Base-by-base conservation (phyloP, 768 basidiomycete genomes). In the Suillus weaverae region DNA sequence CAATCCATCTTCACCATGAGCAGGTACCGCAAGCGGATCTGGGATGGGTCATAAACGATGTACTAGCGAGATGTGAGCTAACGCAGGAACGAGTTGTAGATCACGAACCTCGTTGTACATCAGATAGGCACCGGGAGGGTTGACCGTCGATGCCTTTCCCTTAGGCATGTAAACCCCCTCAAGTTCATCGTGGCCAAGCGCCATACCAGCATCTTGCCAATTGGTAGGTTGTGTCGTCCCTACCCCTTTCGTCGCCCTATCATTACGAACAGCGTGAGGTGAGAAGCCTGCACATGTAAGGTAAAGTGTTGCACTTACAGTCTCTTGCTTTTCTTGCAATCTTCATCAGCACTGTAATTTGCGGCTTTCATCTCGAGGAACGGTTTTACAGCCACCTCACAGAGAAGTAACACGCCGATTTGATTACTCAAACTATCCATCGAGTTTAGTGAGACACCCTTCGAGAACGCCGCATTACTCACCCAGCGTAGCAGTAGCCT, bases 161-260 rank as follows among this genome's bases (percentile, higher is more conserved):
- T 85, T 83, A n/a, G 87, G 87, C 87, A 89, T 88, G 43, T 80
- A 73, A 63, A 84, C 85, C 20, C 86, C 86, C 43, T 77, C 70
- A 30, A 89, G 78, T 22, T 79, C 84, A 9, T 80, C 76, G 68
- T 86, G 78, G 38, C 76, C 80, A 11, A 86, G 73, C 1, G 81
- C 81, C 46, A 71, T 73, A 33, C 85, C 86, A 0, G 86, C 86
- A 70, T 88, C 87, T 69, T 87, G 82, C 87, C 87, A 89, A 13
- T 79, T 76, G 0, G 67, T 74, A 8, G 86, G 87, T 68, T 85
- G 85, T 13, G 76, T 81, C 41, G 73, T 74, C 16, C 87, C 87
- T 7, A 86, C 60, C 62, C 87, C 87, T 66, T 84, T 83, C 22
- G 86, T 88, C 13, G 82, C 78, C 54, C 85, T 86, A 41, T 35